A percentile compares a stretch with the other conserved stretches of the same genome.
phyloP scores from a whole-genome alignment of 2,329 filamentous ascomycete species.

The Penicillium sp. region DNA sequence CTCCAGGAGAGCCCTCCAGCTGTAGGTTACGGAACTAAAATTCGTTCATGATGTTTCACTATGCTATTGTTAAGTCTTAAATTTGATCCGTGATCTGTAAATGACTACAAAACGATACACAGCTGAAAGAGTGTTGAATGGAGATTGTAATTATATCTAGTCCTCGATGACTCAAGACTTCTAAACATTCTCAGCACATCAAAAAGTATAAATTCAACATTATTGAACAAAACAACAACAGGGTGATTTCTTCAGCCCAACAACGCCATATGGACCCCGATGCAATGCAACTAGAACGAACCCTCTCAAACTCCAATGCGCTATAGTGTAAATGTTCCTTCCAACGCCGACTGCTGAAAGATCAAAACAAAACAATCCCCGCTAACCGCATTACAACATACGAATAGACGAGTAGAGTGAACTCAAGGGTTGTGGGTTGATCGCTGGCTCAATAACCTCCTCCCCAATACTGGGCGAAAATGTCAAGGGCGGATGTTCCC shows the following conservation, averaged over 20 bases:
- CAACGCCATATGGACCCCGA: neutral
- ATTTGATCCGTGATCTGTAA: too few relatives aligned
- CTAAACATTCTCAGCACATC: neutral
- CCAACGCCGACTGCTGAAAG: neutral
- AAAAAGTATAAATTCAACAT: neutral
- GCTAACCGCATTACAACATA: constrained; percentile 28
- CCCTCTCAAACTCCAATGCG: neutral
- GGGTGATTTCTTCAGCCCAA: neutral
- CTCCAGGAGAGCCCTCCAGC: too few relatives aligned
- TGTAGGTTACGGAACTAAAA: too few relatives aligned
- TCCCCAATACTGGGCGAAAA: constrained; percentile 36
- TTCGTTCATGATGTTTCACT: too few relatives aligned
- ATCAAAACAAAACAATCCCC: neutral
- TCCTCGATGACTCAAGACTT: neutral
- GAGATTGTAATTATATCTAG: neutral
- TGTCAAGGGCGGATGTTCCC: constrained; percentile 38
- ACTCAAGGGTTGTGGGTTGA: constrained; percentile 34
- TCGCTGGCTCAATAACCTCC: constrained; percentile 35
- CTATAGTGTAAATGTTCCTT: neutral
- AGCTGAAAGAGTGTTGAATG: too few relatives aligned
- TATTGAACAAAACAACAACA: neutral
- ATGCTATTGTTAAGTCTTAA: too few relatives aligned
- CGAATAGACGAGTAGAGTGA: constrained; percentile 41
- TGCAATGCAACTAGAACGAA: neutral
- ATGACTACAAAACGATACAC: too few relatives aligned